Conservation (phyloP, 208 protist species). For the Blechomonas ayalai region DNA sequence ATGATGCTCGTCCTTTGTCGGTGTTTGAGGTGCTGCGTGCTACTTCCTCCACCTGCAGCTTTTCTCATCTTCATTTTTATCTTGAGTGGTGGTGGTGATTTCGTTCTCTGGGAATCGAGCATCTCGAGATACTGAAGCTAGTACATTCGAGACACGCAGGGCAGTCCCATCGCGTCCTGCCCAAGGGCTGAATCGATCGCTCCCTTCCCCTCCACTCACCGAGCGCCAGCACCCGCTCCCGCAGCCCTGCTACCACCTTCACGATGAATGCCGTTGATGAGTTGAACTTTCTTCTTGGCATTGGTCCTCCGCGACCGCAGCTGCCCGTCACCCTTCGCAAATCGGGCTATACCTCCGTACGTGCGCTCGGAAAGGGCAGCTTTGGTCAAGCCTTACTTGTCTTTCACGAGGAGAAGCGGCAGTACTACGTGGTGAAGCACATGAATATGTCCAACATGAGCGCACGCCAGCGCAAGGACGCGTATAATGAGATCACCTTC, state of each 20-base stretch:
- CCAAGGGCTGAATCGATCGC: too few species aligned
- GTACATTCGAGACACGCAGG: too few species aligned
- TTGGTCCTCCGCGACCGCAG: slow-evolving; percentile 57
- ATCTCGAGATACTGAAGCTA: too few species aligned
- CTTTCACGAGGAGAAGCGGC: slow-evolving; percentile 34
- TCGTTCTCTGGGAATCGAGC: too few species aligned
- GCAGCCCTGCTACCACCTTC: too few species aligned
- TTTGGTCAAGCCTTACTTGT: slow-evolving; percentile 81
- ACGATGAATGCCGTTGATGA: slow-evolving; percentile 83
- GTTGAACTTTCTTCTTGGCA: slow-evolving; percentile 79
- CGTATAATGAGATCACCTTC: slow-evolving; percentile 76
- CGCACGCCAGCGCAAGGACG: slow-evolving; percentile 56
- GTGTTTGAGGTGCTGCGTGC: too few species aligned
- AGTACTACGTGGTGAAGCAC: slow-evolving; percentile 83
- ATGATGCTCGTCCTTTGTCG: too few species aligned
- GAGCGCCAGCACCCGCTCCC: too few species aligned
- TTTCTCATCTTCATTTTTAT: too few species aligned
- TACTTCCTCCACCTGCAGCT: too few species aligned
- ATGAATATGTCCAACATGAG: slow-evolving; percentile 76
- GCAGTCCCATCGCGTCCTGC: too few species aligned
- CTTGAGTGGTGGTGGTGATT: too few species aligned
- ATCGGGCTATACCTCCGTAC: slow-evolving; percentile 56
- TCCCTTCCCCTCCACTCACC: not conserved
- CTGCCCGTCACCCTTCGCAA: slow-evolving; percentile 67
- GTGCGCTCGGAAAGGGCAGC: slow-evolving; percentile 77